Evolutionary conservation across 1,139 yeast species (phyloP).

Genomic region (Blastobotrys persicus): DNA sequence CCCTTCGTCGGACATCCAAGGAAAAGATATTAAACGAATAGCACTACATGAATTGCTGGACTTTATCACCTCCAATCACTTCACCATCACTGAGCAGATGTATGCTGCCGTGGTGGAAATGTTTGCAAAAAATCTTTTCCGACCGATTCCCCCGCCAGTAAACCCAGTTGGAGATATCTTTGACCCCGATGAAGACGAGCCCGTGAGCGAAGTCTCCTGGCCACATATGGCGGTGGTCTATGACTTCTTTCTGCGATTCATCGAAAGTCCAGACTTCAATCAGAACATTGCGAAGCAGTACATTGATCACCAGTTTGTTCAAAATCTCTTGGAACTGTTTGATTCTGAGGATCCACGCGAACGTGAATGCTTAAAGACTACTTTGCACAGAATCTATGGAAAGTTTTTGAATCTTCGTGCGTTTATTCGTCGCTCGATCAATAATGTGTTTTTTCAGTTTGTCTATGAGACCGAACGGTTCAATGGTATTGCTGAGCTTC

Average conservation of each 20-base stretch:
- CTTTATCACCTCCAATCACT: constrained; percentile 71
- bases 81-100: constrained; percentile 87
- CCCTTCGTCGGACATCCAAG: constrained; percentile 86
- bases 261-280: constrained; percentile 92
- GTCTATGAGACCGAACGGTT: constrained; percentile 93
- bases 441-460: constrained; percentile 88
- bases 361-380: constrained; percentile 90
- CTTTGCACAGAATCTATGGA: constrained; percentile 93
- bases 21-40: constrained; percentile 84
- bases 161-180: constrained; percentile 94
- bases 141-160: constrained; percentile 98
- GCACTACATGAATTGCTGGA: constrained; percentile 88
- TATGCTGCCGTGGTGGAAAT: constrained; percentile 82
- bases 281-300: constrained; percentile 91
- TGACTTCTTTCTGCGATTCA: constrained; percentile 87
- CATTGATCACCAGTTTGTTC: constrained; percentile 86
- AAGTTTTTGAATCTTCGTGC: constrained; percentile 88
- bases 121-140: constrained; percentile 84
- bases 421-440: constrained; percentile 86
- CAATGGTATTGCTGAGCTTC: constrained; percentile 91
- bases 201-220: constrained; percentile 95
- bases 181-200: constrained; percentile 99
- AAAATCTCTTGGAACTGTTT: constrained; percentile 77
- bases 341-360: constrained; percentile 97
- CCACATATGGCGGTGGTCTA: constrained; percentile 98